phyloP scores from a whole-genome alignment of 2,329 filamentous ascomycete species.

The Aspergillus puulaauensis region DNA sequence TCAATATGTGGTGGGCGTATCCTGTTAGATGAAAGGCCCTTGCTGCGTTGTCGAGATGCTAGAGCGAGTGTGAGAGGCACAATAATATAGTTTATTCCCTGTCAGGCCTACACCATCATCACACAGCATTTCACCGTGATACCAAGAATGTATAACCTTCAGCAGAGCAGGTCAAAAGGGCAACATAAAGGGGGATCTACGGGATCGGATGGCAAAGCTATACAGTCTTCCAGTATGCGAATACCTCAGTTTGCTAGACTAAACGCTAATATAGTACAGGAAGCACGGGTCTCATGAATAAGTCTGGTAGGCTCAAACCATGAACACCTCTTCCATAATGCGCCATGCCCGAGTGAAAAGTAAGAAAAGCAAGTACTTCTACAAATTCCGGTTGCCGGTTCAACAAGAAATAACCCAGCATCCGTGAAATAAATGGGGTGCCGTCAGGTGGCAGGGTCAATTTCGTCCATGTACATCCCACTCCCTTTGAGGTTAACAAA shows the following conservation, averaged over 20 bases:
- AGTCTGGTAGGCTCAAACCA: background rate
- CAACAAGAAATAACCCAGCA: background rate
- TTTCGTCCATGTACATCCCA: constrained; percentile 34
- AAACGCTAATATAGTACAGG: background rate
- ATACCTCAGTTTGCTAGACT: background rate
- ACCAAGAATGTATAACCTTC: background rate
- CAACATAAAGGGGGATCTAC: background rate
- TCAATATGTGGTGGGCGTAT: too few relatives aligned
- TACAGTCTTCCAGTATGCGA: background rate
- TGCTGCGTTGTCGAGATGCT: too few relatives aligned
- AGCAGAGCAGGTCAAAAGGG: background rate
- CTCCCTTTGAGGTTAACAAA: constrained; percentile 32
- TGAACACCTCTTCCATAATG: background rate
- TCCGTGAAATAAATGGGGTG: background rate
- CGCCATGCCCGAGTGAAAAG: background rate
- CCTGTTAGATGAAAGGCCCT: too few relatives aligned
- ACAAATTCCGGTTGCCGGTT: background rate
- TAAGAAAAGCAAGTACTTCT: background rate
- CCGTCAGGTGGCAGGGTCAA: constrained; percentile 12
- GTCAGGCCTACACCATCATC: too few relatives aligned
- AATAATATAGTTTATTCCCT: too few relatives aligned
- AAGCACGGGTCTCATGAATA: background rate
- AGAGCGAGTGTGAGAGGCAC: too few relatives aligned
- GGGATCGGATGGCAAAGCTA: background rate
- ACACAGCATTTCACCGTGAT: background rate